phyloP scores from a whole-genome alignment of 2,329 filamentous ascomycete genomes.

The Pseudopithomyces chartarum region DNA sequence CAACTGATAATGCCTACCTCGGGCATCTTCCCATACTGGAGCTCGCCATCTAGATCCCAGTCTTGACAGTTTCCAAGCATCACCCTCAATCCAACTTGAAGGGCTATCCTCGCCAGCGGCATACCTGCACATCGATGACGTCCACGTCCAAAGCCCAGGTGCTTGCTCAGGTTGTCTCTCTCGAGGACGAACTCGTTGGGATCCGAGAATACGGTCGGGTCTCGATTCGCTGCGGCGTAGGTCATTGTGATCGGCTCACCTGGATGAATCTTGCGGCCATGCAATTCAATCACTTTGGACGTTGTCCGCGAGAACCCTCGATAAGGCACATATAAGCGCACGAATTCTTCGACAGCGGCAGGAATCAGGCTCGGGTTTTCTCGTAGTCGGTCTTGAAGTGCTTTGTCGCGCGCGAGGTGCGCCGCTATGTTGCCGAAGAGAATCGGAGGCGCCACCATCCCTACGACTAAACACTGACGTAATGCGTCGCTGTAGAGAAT shows the following conservation, averaged over 20 bases:
- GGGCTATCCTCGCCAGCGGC: not conserved
- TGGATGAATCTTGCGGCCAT: not conserved
- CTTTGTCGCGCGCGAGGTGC: conserved; percentile 14
- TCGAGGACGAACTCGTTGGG: not conserved
- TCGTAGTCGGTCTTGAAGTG: conserved; percentile 12
- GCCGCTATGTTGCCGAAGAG: conserved; percentile 13
- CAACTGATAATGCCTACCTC: too few relatives aligned
- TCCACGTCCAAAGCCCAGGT: not conserved
- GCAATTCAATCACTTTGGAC: not conserved
- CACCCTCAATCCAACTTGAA: not conserved
- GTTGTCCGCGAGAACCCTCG: conserved; percentile 17
- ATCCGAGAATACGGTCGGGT: not conserved
- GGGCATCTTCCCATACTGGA: too few relatives aligned
- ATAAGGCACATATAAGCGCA: conserved; percentile 18
- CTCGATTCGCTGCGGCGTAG: not conserved
- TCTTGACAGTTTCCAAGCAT: not conserved
- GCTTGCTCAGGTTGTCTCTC: not conserved
- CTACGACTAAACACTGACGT: conserved; percentile 18
- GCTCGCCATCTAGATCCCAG: not conserved
- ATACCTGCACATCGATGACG: not conserved
- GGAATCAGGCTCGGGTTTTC: conserved; percentile 8
- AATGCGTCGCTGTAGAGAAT: not conserved
- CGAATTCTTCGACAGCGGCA: conserved; percentile 16
- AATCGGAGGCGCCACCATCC: conserved; percentile 18
- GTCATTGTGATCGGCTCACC: not conserved